These are phyloP conservation scores for Fusarium sacchari DNA, from an alignment of 2,329 filamentous ascomycete genomes.

Conservation along the genomic window DNA sequence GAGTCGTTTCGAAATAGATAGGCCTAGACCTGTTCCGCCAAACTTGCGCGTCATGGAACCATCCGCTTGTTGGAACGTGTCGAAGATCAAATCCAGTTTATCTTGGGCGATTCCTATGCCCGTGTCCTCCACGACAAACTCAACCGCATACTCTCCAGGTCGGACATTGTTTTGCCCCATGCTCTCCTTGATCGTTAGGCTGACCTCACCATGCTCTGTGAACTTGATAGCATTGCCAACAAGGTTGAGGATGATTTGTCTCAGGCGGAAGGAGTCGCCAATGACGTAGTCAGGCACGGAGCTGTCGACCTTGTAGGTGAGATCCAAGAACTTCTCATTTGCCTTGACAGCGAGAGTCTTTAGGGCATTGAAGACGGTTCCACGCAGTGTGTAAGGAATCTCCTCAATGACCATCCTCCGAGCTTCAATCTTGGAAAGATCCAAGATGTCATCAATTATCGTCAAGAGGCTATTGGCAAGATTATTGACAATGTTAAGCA, in stretches of 20 bases:
- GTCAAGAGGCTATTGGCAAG: conserved; percentile 95
- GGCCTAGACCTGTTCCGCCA: conserved; percentile 89
- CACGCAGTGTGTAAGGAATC: conserved; percentile 93
- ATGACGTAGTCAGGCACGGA: conserved; percentile 95
- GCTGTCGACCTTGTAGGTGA: conserved; percentile 93
- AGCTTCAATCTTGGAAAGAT: conserved; percentile 87
- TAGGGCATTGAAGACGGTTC: conserved; percentile 95
- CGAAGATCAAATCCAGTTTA: conserved; percentile 96
- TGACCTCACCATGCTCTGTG: conserved; percentile 95
- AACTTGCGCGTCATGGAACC: conserved; percentile 97
- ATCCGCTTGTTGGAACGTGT: conserved; percentile 98
- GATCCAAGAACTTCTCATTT: conserved; percentile 92
- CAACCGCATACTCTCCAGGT: conserved; percentile 86
- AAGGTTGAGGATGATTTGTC: conserved; percentile 96
- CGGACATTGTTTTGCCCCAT: conserved; percentile 71
- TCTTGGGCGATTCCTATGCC: conserved; percentile 96
- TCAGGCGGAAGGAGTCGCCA: conserved; percentile 93
- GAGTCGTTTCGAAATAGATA: conserved; percentile 94
- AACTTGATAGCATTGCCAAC: conserved; percentile 99
- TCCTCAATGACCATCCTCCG: conserved; percentile 98
- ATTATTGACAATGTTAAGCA: conserved; percentile 98
- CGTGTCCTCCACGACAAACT: conserved; percentile 95
- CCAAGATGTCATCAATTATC: conserved; percentile 88
- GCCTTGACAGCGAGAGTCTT: conserved; percentile 98
- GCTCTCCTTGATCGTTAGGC: conserved; percentile 83